Percentiles rank a stretch among this genome's conserved stretches.
Evolutionary conservation across 345 rosid genomes (phyloP).

Genomic region (Salix caprea): DNA sequence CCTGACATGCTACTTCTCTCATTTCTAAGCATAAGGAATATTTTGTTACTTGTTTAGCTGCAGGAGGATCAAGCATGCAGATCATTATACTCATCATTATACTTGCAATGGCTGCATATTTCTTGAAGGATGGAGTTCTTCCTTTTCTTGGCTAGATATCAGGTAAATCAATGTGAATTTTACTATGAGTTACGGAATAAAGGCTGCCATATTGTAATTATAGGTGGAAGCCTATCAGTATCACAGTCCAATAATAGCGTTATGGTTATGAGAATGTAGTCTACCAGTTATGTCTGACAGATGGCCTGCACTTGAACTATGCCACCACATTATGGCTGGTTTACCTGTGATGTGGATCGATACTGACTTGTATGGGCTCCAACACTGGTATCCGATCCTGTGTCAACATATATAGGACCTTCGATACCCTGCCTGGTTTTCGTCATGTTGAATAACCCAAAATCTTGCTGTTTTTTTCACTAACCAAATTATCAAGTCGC

Average conservation of each 20-base stretch:
- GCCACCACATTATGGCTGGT: not conserved
- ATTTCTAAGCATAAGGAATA: not conserved
- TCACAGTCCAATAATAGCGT: not conserved
- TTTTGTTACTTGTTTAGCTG: conserved; percentile 7
- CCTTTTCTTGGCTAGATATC: conserved; percentile 4
- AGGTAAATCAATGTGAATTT: not conserved
- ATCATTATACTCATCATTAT: conserved; percentile 32
- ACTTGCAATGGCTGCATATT: conserved; percentile 36
- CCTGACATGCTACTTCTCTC: not conserved
- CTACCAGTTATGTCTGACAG: too few relatives aligned
- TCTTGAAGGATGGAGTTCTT: conserved; percentile 28
- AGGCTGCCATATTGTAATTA: not conserved
- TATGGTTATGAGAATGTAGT: not conserved
- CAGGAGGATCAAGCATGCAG: conserved; percentile 43
- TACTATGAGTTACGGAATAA: not conserved
- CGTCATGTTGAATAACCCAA: not conserved
- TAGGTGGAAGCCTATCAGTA: not conserved
- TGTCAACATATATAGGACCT: too few relatives aligned
- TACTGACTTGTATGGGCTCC: too few relatives aligned
- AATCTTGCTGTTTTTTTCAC: not conserved
- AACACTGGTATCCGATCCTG: too few relatives aligned
- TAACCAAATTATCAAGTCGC: not conserved
- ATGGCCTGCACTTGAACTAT: not conserved
- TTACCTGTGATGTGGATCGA: too few relatives aligned
- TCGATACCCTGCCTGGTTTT: not conserved